Percentiles rank a stretch among this genome's conserved stretches.
Evolutionary conservation across 352 stramenopile species (phyloP).

Genomic region (Aphanomyces astaci): DNA sequence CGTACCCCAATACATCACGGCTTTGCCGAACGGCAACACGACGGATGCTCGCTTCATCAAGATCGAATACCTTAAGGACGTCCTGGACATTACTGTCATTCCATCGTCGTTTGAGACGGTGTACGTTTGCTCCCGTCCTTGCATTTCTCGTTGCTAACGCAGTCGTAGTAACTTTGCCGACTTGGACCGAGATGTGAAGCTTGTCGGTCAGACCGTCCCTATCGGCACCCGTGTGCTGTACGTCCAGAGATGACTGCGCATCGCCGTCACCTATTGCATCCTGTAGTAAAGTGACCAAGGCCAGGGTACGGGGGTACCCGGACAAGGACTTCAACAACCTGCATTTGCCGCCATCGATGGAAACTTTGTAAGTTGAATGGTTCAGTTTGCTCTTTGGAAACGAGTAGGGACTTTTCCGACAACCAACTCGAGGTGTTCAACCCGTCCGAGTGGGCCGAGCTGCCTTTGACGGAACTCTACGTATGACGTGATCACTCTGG

Average conservation of each 20-base stretch:
- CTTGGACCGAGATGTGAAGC: background rate
- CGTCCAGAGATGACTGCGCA: too few species aligned
- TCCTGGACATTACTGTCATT: background rate
- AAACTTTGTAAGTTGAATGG: constrained; percentile 1
- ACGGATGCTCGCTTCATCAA: background rate
- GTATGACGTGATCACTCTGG: background rate
- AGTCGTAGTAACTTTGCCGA: background rate
- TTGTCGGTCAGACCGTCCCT: background rate
- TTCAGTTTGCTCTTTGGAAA: too few species aligned
- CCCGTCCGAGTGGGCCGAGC: background rate
- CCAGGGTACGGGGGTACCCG: background rate
- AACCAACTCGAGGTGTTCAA: constrained; percentile 3
- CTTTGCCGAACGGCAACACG: background rate
- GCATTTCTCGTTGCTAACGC: background rate
- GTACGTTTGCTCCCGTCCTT: background rate
- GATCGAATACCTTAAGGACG: background rate
- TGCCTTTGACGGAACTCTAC: background rate
- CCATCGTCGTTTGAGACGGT: background rate
- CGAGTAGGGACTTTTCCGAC: background rate
- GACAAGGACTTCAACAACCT: background rate
- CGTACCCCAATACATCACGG: background rate
- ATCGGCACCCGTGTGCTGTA: background rate
- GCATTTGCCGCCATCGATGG: background rate
- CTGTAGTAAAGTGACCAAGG: background rate
- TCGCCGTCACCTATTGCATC: background rate